Conservation (phyloP, 176 grass and related monocot genomes). For the Pharus latifolius region DNA sequence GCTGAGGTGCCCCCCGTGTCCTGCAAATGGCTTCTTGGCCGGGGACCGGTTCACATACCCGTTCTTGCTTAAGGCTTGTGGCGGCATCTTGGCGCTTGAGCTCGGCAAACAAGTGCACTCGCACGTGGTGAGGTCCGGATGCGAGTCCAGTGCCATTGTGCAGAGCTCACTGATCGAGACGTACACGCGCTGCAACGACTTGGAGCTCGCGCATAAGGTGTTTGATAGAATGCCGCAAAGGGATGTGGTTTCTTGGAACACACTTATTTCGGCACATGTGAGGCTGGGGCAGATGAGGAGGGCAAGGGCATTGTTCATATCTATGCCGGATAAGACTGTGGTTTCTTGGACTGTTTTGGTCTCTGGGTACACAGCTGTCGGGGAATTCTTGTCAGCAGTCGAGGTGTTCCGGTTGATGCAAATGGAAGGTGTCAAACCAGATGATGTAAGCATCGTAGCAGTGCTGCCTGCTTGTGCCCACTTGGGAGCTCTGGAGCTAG, state of each 20-base stretch:
- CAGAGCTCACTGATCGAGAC: constrained; percentile 58
- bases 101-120: constrained; percentile 43
- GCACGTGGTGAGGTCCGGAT: constrained; percentile 33
- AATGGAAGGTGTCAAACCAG: constrained; percentile 31
- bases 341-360: constrained; percentile 56
- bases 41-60: constrained; percentile 70
- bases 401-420: constrained; percentile 50
- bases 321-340: constrained; percentile 43
- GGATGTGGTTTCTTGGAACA: constrained; percentile 64
- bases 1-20: constrained; percentile 6
- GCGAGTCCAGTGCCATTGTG: constrained; percentile 28
- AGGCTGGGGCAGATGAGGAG: constrained; percentile 34
- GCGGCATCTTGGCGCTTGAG: neutral
- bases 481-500: constrained; percentile 45
- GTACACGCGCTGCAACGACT: constrained; percentile 28
- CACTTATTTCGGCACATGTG: constrained; percentile 52
- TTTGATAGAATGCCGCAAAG: constrained; percentile 45
- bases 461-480: constrained; percentile 60
- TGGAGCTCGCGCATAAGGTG: constrained; percentile 23
- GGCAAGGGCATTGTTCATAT: constrained; percentile 27
- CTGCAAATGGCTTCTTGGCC: neutral
- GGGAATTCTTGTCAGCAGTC: constrained; percentile 18
- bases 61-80: constrained; percentile 58
- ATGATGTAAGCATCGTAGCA: constrained; percentile 52
- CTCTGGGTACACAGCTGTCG: constrained; percentile 34